phyloP scores from a whole-genome alignment of 139 green algal genomes.

The Eudorina sp. region DNA sequence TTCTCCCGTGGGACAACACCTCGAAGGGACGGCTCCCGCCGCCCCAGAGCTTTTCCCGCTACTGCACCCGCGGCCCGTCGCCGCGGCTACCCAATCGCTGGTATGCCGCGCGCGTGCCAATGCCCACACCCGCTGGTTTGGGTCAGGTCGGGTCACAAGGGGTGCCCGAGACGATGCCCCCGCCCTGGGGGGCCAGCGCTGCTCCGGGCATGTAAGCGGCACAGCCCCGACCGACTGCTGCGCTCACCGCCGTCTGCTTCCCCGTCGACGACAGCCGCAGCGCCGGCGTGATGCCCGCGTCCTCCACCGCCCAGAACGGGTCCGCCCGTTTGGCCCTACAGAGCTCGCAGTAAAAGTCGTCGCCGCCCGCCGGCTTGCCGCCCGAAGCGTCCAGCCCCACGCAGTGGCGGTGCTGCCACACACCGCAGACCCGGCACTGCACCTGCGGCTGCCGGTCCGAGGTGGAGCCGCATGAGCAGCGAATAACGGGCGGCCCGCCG shows the following conservation, averaged over 20 bases:
- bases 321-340: conserved; percentile 74
- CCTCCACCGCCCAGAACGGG: conserved; percentile 78
- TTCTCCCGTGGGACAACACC: too few species aligned
- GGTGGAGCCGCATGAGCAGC: conserved; percentile 68
- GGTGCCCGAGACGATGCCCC: too few species aligned
- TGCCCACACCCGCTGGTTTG: too few species aligned
- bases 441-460: conserved; percentile 63
- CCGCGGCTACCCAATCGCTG: too few species aligned
- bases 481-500: conserved; percentile 47
- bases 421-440: conserved; percentile 76
- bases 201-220: background rate
- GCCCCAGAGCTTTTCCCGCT: too few species aligned
- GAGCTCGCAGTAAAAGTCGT: conserved; percentile 67
- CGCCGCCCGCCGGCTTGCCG: background rate
- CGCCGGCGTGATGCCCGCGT: conserved; percentile 58
- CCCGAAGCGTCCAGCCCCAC: conserved; percentile 25
- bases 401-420: conserved; percentile 84
- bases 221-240: too few species aligned
- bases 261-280: conserved; percentile 53
- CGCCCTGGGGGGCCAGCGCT: too few species aligned
- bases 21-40: too few species aligned
- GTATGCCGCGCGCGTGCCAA: too few species aligned
- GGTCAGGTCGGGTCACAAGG: too few species aligned
- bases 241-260: conserved; percentile 27
- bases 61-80: too few species aligned